Conservation (phyloP, 2,329 filamentous ascomycete species). For the Aureobasidium zeae region DNA sequence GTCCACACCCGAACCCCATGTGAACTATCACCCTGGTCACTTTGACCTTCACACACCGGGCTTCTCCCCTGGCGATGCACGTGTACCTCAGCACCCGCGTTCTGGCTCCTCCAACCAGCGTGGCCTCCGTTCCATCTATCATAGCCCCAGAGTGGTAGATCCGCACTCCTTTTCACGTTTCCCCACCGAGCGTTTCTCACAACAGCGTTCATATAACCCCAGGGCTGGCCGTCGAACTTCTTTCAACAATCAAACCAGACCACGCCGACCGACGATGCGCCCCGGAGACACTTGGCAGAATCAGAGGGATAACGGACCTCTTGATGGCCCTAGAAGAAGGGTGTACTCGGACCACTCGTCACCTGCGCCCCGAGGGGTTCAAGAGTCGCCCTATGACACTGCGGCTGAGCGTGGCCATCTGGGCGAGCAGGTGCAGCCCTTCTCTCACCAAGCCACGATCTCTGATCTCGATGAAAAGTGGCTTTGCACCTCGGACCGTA, state of each 20-base stretch:
- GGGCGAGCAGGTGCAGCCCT: not conserved
- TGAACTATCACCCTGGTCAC: not conserved
- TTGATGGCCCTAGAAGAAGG: not conserved
- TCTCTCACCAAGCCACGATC: not conserved
- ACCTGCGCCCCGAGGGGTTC: no score
- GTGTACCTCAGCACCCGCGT: not conserved
- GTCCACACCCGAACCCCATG: not conserved
- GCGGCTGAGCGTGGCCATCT: not conserved
- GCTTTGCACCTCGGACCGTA: not conserved
- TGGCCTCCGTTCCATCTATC: not conserved
- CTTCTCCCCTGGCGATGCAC: not conserved
- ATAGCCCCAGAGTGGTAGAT: not conserved
- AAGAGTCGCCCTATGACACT: no score
- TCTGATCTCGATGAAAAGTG: not conserved
- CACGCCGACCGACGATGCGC: not conserved
- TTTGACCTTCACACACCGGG: not conserved
- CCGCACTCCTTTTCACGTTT: slow-evolving; percentile 6
- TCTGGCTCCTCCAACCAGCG: not conserved
- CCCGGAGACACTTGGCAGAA: not conserved
- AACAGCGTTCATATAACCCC: not conserved
- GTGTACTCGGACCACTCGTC: not conserved
- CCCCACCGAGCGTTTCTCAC: not conserved
- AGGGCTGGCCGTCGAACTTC: not conserved
- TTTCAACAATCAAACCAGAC: not conserved
- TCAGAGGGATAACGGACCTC: not conserved